Percentiles rank a stretch among this genome's conserved stretches.
Evolutionary conservation across 148 eudicot genomes (phyloP).

Genomic region (Linanthus parryae): DNA sequence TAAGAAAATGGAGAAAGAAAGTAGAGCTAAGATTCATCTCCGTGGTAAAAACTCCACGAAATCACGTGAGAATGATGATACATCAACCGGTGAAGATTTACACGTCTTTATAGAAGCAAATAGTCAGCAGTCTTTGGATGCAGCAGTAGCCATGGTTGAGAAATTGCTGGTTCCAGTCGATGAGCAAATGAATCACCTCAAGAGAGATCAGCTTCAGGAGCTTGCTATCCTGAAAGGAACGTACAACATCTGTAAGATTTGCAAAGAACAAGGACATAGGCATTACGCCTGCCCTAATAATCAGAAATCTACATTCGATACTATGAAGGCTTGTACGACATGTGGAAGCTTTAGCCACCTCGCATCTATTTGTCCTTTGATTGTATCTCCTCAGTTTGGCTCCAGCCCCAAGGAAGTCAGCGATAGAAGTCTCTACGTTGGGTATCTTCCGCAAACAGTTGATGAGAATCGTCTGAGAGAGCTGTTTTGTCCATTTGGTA

Average conservation of each 20-base stretch:
- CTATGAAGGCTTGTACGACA: constrained; percentile 15
- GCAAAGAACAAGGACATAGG: constrained; percentile 27
- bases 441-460: constrained; percentile 21
- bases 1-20: constrained; percentile 36
- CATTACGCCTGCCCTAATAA: constrained; percentile 24
- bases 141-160: constrained; percentile 32
- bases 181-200: constrained; percentile 20
- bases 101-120: constrained; percentile 36
- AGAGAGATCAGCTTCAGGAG: constrained; percentile 26
- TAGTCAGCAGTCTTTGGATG: constrained; percentile 20
- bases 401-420: constrained; percentile 14
- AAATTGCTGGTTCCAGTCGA: constrained; percentile 28
- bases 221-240: constrained; percentile 26
- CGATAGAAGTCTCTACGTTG: constrained; percentile 25
- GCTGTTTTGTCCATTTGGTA: constrained; percentile 34
- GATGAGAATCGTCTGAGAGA: constrained; percentile 20
- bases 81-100: constrained; percentile 26
- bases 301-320: constrained; percentile 21
- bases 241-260: constrained; percentile 13
- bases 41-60: constrained; percentile 23
- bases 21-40: constrained; percentile 29
- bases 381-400: not conserved
- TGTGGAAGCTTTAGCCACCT: constrained; percentile 32
- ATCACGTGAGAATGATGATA: constrained; percentile 1
- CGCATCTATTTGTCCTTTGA: constrained; percentile 17